Evolutionary conservation across 345 rosid genomes (phyloP).

Genomic region (Ceriops tagal): DNA sequence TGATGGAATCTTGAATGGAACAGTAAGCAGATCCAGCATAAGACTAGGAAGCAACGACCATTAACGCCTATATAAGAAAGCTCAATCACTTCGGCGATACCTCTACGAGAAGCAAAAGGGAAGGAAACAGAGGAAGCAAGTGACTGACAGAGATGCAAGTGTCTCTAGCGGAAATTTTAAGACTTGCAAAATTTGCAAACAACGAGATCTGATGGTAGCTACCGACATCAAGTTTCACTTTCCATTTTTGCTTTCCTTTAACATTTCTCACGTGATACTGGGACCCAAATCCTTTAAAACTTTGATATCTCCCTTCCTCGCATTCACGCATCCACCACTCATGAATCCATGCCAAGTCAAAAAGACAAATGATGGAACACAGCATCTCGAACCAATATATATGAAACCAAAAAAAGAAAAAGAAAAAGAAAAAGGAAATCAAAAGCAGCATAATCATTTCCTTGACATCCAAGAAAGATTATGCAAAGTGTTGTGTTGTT

Average conservation of each 20-base stretch:
- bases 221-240: constrained; percentile 13
- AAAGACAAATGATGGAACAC: constrained; percentile 13
- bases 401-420: neutral
- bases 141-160: neutral
- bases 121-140: neutral
- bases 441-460: constrained; percentile 13
- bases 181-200: neutral
- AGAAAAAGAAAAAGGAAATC: neutral
- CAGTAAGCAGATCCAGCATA: constrained; percentile 2
- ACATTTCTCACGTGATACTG: constrained; percentile 37
- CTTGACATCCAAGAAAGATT: constrained; percentile 36
- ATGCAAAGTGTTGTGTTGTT: neutral
- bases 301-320: neutral
- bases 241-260: constrained; percentile 8
- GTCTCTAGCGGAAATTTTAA: neutral
- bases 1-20: neutral
- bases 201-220: constrained; percentile 30
- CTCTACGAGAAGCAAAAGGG: neutral
- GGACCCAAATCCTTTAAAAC: constrained; percentile 24
- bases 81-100: neutral
- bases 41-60: neutral
- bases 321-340: neutral
- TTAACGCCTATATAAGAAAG: neutral
- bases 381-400: constrained; percentile 15
- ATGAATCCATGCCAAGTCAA: constrained; percentile 6